Conservation (phyloP, 1,139 yeast species). For the Kurtzmaniella natalensis region DNA sequence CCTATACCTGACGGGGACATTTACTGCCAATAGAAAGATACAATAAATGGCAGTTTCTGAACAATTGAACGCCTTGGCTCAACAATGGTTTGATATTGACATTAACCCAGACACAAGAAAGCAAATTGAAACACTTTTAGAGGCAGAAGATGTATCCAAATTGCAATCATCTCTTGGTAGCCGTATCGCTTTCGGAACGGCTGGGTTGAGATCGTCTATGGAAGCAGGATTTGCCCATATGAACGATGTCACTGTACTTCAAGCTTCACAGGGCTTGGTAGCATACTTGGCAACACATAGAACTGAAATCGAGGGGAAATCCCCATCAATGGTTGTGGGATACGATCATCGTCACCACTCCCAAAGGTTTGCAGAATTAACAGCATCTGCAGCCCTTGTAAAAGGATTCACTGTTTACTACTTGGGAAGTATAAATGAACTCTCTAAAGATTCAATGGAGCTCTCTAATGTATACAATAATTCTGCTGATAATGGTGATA, state of each 20-base stretch:
- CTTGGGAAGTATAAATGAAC: constrained; percentile 37
- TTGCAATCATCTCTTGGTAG: constrained; percentile 48
- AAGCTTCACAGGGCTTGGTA: constrained; percentile 90
- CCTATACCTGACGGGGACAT: too few relatives aligned
- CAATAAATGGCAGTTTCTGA: not conserved
- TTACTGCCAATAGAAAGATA: too few relatives aligned
- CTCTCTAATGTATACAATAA: constrained; percentile 9
- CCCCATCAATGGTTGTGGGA: constrained; percentile 63
- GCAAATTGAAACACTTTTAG: constrained; percentile 51
- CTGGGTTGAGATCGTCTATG: constrained; percentile 85
- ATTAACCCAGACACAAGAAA: constrained; percentile 49
- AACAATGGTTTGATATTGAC: constrained; percentile 48
- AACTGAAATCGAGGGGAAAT: not conserved
- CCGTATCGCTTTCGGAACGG: constrained; percentile 86
- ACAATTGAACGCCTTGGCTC: constrained; percentile 23
- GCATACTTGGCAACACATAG: constrained; percentile 44
- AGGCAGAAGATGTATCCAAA: constrained; percentile 32
- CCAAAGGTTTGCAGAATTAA: constrained; percentile 67
- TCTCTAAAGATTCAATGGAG: constrained; percentile 28
- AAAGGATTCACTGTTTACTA: constrained; percentile 67
- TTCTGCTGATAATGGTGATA: constrained; percentile 11
- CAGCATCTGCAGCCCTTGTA: constrained; percentile 70
- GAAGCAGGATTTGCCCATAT: constrained; percentile 85
- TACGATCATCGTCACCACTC: constrained; percentile 91
- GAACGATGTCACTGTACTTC: constrained; percentile 86